phyloP scores from a whole-genome alignment of 148 eudicot genomes.

The Silene conica region DNA sequence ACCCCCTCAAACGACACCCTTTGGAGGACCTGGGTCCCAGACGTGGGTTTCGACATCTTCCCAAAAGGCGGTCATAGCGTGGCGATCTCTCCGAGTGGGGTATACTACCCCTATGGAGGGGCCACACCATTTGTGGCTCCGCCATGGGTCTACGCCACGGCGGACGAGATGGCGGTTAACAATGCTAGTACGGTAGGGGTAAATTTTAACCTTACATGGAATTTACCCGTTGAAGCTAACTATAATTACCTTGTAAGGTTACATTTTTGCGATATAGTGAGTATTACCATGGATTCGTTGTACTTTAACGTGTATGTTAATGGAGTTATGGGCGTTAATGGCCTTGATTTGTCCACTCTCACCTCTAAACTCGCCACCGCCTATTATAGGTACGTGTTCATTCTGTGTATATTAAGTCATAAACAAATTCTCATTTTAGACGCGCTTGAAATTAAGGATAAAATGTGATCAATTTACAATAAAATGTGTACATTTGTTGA shows the following conservation, averaged over 20 bases:
- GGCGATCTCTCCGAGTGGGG: constrained; percentile 22
- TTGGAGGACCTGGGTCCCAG: constrained; percentile 51
- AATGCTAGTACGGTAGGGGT: constrained; percentile 27
- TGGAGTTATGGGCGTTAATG: constrained; percentile 34
- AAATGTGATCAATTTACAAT: too few relatives aligned
- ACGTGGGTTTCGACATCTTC: constrained; percentile 30
- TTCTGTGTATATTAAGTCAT: too few relatives aligned
- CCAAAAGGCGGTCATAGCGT: constrained; percentile 37
- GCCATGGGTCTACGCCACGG: constrained; percentile 44
- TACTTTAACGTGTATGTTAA: constrained; percentile 57
- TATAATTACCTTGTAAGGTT: constrained; percentile 50
- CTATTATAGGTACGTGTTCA: constrained; percentile 30
- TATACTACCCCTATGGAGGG: constrained; percentile 36
- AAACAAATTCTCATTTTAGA: too few relatives aligned
- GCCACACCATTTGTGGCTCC: constrained; percentile 46
- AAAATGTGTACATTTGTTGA: too few relatives aligned
- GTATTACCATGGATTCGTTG: constrained; percentile 33
- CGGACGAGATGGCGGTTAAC: constrained; percentile 35
- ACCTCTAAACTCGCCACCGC: constrained; percentile 44
- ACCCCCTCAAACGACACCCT: constrained; percentile 50
- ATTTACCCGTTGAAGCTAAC: constrained; percentile 42
- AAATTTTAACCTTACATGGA: constrained; percentile 61
- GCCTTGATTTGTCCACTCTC: constrained; percentile 45
- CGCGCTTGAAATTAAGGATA: too few relatives aligned
- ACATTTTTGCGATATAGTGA: constrained; percentile 64